These are phyloP conservation scores for Trichoderma virens DNA, from an alignment of 495 filamentous ascomycete genomes.

Conservation along the genomic window DNA sequence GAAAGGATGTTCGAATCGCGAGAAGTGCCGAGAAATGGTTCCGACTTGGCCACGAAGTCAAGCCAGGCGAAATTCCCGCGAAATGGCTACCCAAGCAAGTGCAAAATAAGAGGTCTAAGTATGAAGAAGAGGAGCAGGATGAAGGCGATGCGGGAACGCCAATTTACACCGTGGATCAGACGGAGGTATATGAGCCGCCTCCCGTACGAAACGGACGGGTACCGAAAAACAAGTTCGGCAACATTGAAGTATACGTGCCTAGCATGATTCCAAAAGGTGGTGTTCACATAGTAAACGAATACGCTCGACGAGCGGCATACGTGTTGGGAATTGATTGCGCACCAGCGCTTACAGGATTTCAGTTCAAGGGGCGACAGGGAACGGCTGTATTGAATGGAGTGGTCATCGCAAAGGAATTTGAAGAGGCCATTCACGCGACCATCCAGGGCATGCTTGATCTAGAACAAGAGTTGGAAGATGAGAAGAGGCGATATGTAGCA, in stretches of 20 bases:
- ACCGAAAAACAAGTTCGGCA: constrained; percentile 81
- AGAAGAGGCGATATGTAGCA: constrained; percentile 46
- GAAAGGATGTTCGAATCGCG: constrained; percentile 68
- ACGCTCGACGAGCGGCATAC: constrained; percentile 63
- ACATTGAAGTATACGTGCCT: constrained; percentile 85
- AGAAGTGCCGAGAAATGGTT: constrained; percentile 82
- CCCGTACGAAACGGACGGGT: constrained; percentile 67
- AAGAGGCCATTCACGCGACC: constrained; percentile 62
- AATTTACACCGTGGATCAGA: constrained; percentile 71
- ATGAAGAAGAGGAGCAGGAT: constrained; percentile 21
- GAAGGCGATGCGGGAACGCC: constrained; percentile 40
- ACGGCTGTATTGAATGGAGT: constrained; percentile 72
- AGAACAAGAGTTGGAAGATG: constrained; percentile 47
- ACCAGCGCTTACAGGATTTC: constrained; percentile 83
- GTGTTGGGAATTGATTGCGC: constrained; percentile 79
- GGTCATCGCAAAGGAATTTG: constrained; percentile 62
- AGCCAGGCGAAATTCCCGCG: constrained; percentile 63
- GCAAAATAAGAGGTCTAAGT: background rate
- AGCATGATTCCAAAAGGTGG: constrained; percentile 87
- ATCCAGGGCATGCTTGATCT: constrained; percentile 56
- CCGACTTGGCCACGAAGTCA: constrained; percentile 70
- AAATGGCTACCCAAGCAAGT: constrained; percentile 50
- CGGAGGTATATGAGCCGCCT: constrained; percentile 63
- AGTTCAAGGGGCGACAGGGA: constrained; percentile 72
- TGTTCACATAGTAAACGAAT: constrained; percentile 52